Base-by-base conservation (phyloP, 352 stramenopile species). In the Blastocystis sp. region DNA sequence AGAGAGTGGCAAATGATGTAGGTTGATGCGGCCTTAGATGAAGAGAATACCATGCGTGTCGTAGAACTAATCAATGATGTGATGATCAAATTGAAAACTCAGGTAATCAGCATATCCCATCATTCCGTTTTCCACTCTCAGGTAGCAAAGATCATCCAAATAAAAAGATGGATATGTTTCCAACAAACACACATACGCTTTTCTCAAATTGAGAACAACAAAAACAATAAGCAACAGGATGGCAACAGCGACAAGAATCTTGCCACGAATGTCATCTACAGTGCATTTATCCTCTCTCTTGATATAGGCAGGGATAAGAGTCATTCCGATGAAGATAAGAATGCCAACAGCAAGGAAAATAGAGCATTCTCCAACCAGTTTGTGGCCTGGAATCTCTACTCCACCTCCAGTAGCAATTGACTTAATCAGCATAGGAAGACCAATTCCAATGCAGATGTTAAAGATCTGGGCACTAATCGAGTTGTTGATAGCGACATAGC, bases 31-130 rank as follows among this genome's bases (percentile, higher is more conserved):
- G 68, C 68, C 13, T 41, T 79, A 9, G 68, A 79, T 34, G 68
- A 79, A 16, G 68, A 79, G 37, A 79, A 79, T 34, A 56, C 68
- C 7, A n/a, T 20, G n/a, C 68, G 68, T 9, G 43, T 79, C 5
- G 68, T 79, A 3, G 24, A 20, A 41, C 68, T 79, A 47, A 79
- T 79, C 50, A 56, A 79, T 18, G 68, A 79, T 20, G 50, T 63
- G 11, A 43, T 62, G 0, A 34, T 62, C 13, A 43, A 30, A 39
- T 41, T 79, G 6, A 62, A 62, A 8, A 79, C 26, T 18, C 68
- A 79, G 37, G 68, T 79, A 11, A 16, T 79, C 9, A 63, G 68
- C 41, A 79, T 79, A 9, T 79, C 68, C 7, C 68, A 79, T 59
- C 68, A 56, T 34, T 39, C 37, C 18, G 30, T 47, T 24, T 79